Conservation (phyloP, 495 filamentous ascomycete genomes). For the Aspergillus taichungensis region DNA sequence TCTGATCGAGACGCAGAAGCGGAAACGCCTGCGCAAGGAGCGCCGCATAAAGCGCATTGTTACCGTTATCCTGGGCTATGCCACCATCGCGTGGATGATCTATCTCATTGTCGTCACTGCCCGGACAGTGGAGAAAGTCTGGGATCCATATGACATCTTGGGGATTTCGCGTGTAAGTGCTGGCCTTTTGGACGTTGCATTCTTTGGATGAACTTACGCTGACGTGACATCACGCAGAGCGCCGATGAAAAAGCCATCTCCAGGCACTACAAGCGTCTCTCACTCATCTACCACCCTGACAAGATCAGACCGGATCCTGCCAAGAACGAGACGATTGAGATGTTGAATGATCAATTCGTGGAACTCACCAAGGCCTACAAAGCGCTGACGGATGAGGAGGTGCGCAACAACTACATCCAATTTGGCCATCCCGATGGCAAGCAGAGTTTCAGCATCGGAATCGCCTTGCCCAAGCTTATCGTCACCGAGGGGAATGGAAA, state of each 20-base stretch:
- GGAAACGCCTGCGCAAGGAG: slow-evolving; percentile 84
- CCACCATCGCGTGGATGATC: slow-evolving; percentile 81
- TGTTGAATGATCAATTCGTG: slow-evolving; percentile 78
- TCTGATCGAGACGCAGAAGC: slow-evolving; percentile 74
- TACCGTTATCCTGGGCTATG: slow-evolving; percentile 67
- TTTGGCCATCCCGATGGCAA: slow-evolving; percentile 96
- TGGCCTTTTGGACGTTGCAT: not conserved
- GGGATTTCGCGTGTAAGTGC: slow-evolving; percentile 64
- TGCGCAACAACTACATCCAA: slow-evolving; percentile 92
- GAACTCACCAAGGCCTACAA: slow-evolving; percentile 97
- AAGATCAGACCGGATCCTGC: slow-evolving; percentile 72
- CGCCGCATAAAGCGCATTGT: slow-evolving; percentile 79
- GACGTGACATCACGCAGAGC: slow-evolving; percentile 39
- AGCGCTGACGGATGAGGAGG: slow-evolving; percentile 89
- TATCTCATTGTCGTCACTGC: slow-evolving; percentile 81
- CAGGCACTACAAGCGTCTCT: slow-evolving; percentile 74
- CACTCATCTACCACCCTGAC: slow-evolving; percentile 84
- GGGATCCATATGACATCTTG: slow-evolving; percentile 94
- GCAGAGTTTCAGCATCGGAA: slow-evolving; percentile 96
- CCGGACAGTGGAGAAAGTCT: slow-evolving; percentile 64
- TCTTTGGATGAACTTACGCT: slow-evolving; percentile 3
- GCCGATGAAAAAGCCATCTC: slow-evolving; percentile 86
- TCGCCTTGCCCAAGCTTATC: slow-evolving; percentile 89
- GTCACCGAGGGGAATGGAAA: slow-evolving; percentile 90
- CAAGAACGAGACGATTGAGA: slow-evolving; percentile 83